These are phyloP conservation scores for Sugiyamaella chiloensis DNA, from an alignment of 805 yeast genomes.

Conservation along the genomic window DNA sequence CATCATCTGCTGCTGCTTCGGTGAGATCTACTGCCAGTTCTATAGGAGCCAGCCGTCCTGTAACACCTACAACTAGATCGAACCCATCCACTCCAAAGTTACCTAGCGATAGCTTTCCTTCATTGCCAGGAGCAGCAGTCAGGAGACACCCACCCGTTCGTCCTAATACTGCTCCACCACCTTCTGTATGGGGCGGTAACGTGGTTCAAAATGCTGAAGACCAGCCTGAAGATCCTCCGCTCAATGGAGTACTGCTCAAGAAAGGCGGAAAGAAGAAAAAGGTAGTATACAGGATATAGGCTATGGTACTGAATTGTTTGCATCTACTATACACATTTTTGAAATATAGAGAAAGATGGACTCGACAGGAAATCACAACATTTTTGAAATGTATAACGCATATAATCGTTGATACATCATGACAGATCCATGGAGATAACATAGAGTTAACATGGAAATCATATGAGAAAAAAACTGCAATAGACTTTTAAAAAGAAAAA, in stretches of 20 bases:
- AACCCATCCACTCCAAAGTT: conserved; percentile 8
- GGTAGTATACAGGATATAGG: conserved; percentile 40
- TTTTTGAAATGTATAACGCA: not conserved
- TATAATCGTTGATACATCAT: too few species aligned
- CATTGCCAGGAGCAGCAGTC: conserved; percentile 37
- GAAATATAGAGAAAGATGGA: not conserved
- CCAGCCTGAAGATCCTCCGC: conserved; percentile 7
- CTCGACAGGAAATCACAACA: not conserved
- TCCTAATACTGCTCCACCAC: conserved; percentile 31
- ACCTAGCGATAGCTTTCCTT: conserved; percentile 45
- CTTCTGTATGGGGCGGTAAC: conserved; percentile 19
- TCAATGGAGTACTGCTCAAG: conserved; percentile 11
- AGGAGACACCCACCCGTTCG: conserved; percentile 37
- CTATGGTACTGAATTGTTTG: not conserved
- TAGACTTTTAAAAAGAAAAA: too few species aligned
- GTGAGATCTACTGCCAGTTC: conserved; percentile 30
- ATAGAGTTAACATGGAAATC: too few species aligned
- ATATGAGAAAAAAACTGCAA: too few species aligned
- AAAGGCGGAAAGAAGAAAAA: conserved; percentile 51
- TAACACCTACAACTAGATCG: conserved; percentile 15
- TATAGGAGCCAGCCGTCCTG: conserved; percentile 19
- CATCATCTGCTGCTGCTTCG: too few species aligned
- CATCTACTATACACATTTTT: not conserved
- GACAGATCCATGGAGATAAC: too few species aligned
- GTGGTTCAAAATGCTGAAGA: conserved; percentile 1